Evolutionary conservation across 805 yeast genomes (phyloP).

Genomic region (Kodamaea fukazawae): DNA sequence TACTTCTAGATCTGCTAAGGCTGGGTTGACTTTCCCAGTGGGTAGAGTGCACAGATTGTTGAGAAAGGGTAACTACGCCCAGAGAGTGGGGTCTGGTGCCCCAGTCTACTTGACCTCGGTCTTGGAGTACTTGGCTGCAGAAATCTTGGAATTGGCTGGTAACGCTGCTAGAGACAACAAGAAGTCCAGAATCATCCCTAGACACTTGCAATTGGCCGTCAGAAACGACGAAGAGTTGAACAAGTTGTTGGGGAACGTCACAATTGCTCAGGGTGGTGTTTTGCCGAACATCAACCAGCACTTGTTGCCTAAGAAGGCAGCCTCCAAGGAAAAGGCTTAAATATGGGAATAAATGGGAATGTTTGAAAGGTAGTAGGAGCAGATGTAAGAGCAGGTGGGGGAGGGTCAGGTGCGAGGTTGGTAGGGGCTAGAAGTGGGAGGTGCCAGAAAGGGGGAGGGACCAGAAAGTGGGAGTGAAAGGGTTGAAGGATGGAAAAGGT

Average conservation of each 20-base stretch:
- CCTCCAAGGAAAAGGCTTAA: constrained; percentile 70
- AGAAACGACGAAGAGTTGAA: constrained; percentile 98
- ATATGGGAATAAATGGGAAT: neutral
- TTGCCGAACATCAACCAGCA: constrained; percentile 95
- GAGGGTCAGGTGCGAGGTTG: too few species aligned
- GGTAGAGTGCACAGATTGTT: constrained; percentile 98
- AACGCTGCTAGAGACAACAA: constrained; percentile 88
- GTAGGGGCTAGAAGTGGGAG: too few species aligned
- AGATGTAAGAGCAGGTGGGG: neutral
- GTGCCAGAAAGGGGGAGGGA: too few species aligned
- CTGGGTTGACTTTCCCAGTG: constrained; percentile 98
- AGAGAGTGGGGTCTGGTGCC: constrained; percentile 99
- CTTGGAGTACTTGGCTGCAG: constrained; percentile 95
- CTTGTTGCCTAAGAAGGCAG: constrained; percentile 81
- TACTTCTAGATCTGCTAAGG: constrained; percentile 97
- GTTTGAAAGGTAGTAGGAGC: neutral
- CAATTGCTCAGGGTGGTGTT: constrained; percentile 99
- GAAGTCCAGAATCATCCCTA: constrained; percentile 83
- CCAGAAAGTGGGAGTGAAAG: too few species aligned
- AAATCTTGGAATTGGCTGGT: constrained; percentile 97
- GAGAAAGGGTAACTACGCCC: constrained; percentile 97
- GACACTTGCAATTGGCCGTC: constrained; percentile 97
- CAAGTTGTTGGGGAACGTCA: constrained; percentile 78
- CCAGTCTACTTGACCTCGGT: constrained; percentile 98
- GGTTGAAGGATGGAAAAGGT: too few species aligned